Percentiles rank a stretch among this genome's conserved stretches.
phyloP scores from a whole-genome alignment of 495 filamentous ascomycete genomes.

The Aspergillus homomorphus region DNA sequence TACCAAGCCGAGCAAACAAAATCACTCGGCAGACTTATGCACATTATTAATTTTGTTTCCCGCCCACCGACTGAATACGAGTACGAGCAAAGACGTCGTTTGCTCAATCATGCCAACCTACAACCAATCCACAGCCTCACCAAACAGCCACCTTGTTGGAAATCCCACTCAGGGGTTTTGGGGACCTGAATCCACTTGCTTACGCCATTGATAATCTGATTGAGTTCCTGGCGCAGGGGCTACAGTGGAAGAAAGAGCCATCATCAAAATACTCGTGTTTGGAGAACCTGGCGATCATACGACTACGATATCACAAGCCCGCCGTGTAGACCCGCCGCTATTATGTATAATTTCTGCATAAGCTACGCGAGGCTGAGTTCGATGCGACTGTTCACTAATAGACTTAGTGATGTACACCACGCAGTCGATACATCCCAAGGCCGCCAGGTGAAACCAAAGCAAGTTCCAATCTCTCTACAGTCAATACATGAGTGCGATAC shows the following conservation, averaged over 20 bases:
- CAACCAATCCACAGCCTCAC: too few species aligned
- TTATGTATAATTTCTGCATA: too few species aligned
- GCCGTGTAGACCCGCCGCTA: neutral
- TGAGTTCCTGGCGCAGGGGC: too few species aligned
- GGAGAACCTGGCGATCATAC: constrained; percentile 1
- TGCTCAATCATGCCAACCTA: neutral
- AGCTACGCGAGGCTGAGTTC: too few species aligned
- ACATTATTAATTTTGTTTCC: neutral
- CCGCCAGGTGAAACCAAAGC: constrained; percentile 1
- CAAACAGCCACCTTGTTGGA: too few species aligned
- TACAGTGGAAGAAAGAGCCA: neutral
- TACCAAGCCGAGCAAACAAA: neutral
- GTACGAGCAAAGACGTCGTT: neutral
- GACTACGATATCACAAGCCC: neutral
- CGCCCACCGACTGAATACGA: constrained; percentile 1
- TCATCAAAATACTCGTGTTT: too few species aligned
- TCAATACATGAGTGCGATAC: too few species aligned
- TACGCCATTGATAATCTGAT: too few species aligned
- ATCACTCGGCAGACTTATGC: neutral
- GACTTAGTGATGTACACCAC: too few species aligned
- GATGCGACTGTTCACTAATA: too few species aligned
- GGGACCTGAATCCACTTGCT: neutral
- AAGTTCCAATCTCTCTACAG: too few species aligned
- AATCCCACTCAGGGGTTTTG: constrained; percentile 1
- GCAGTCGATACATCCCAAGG: too few species aligned